phyloP scores from a whole-genome alignment of 805 yeast genomes.

The Saccharomyces paradoxus region DNA sequence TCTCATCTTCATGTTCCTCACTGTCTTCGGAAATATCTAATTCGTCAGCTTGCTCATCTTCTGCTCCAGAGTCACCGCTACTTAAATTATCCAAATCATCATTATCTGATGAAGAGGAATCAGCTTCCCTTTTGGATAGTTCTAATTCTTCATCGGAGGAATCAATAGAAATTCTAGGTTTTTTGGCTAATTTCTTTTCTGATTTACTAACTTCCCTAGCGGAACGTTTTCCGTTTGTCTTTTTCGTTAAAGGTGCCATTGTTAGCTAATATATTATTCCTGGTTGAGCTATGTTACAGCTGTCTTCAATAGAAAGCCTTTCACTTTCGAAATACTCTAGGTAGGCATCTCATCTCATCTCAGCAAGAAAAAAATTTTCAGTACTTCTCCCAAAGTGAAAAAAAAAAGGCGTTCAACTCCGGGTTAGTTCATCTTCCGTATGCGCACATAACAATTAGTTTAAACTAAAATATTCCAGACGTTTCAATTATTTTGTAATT shows the following conservation, averaged over 20 bases:
- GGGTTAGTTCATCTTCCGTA: not conserved
- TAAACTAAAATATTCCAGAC: not conserved
- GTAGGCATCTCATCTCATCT: not conserved
- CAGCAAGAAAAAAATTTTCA: not conserved
- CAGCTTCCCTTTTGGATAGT: slow-evolving; percentile 18
- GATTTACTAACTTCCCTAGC: not conserved
- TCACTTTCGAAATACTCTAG: not conserved
- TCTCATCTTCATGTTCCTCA: slow-evolving; percentile 25
- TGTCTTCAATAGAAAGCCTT: not conserved
- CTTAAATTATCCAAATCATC: slow-evolving; percentile 27
- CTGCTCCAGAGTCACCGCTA: slow-evolving; percentile 11
- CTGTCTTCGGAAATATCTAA: slow-evolving; percentile 23
- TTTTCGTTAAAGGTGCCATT: not conserved
- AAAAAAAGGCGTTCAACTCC: not conserved
- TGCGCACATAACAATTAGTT: not conserved
- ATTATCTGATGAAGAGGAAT: slow-evolving; percentile 16
- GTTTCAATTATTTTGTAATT: not conserved
- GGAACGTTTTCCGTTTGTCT: not conserved
- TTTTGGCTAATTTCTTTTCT: slow-evolving; percentile 17
- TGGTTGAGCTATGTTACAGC: not conserved
- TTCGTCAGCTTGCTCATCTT: slow-evolving; percentile 23
- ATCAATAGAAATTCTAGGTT: slow-evolving; percentile 28
- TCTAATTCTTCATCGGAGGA: slow-evolving; percentile 28
- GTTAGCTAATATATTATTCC: not conserved
- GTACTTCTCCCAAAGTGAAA: not conserved